These are phyloP conservation scores for Mediolabrus comicus DNA, from an alignment of 108 stramenopile species.

Conservation along the genomic window DNA sequence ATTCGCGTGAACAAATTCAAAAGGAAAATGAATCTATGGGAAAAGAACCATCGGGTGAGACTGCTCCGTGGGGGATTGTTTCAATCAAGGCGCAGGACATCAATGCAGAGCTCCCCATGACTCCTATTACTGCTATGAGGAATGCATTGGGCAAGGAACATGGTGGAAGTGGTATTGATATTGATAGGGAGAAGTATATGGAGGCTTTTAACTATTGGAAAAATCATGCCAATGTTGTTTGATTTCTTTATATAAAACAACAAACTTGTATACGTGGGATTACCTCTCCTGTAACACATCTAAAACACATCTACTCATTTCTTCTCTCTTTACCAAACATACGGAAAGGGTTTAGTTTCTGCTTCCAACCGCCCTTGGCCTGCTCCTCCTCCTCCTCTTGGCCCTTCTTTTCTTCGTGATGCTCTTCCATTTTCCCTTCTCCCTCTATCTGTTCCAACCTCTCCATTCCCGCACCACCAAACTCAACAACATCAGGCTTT, in stretches of 20 bases:
- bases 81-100: conserved; percentile 96
- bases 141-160: conserved; percentile 95
- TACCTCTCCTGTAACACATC: too few species aligned
- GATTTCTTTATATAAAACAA: neutral
- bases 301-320: neutral
- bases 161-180: conserved; percentile 85
- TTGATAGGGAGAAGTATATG: conserved; percentile 81
- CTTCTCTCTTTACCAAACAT: neutral
- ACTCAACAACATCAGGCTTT: neutral
- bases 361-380: too few species aligned
- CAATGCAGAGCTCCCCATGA: conserved; percentile 94
- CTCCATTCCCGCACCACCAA: neutral
- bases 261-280: neutral
- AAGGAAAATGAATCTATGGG: conserved; percentile 86
- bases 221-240: conserved; percentile 65
- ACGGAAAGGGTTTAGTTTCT: neutral
- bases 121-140: conserved; percentile 97
- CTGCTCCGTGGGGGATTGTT: conserved; percentile 96
- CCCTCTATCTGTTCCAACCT: neutral
- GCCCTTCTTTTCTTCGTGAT: neutral
- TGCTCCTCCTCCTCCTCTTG: too few species aligned
- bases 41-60: conserved; percentile 36
- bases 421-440: neutral
- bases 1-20: conserved; percentile 92
- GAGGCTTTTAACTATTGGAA: conserved; percentile 86